Base-by-base conservation (phyloP, 23 red algal species). In the Gracilariopsis chorda region DNA sequence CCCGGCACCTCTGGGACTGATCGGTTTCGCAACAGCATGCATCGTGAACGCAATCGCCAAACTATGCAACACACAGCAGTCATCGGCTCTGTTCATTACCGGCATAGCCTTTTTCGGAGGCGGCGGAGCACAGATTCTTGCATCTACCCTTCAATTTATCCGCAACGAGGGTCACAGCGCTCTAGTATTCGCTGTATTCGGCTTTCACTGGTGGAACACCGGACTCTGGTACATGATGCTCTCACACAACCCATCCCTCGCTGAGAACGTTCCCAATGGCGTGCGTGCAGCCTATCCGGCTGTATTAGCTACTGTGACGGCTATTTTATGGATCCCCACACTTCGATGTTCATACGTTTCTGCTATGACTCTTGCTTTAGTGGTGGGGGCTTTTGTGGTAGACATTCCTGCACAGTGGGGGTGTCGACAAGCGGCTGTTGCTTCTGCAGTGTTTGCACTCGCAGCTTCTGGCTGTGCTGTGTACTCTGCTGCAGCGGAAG, bases 161-260 rank as follows among this genome's bases (percentile, higher is more conserved):
- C 29, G 56, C 25, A 81, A 81, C 29, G 77, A 81, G 32, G 41
- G 48, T 1, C 77, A 81, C 25, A 42, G 51, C 40, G 77, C 77
- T 29, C 51, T 59, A 4, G 77, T 59, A 21, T 81, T 81, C 24
- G 51, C 77, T 36, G 7, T 81, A 16, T 81, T 59, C 14, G 77
- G 77, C 77, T 81, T 81, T 16, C 77, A 81, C 40, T 81, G 77
- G 77, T 55, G 51, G 34, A 81, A 55, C n/a, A 55, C 51, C 17
- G 48, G 43, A 19, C 32, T 81, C 5, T 81, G 51, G 48, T 59
- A 59, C 20, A 17, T 55, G 17, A 44, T 81, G 12, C 7, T 59
- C 58, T 81, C 77, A 30, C 30, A 29, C 7, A 42, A 81, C 34
- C 29, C 51, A 24, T 8, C 23, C 1, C 53, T 59, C 10, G 51